Evolutionary conservation across 305 asterid genomes (phyloP).

Genomic region (Fraxinus latifolia): DNA sequence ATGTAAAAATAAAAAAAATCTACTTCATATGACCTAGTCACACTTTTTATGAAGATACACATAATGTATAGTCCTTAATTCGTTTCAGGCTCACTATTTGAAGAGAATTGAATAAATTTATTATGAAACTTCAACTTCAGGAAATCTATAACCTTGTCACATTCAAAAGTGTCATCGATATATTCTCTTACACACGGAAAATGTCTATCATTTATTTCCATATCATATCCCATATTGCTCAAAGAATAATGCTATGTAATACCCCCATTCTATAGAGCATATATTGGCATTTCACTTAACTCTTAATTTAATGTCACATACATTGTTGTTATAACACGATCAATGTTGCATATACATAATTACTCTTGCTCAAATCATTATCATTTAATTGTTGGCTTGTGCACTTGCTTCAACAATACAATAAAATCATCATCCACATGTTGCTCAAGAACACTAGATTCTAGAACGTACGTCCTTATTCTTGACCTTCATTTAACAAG

Average conservation of each 20-base stretch:
- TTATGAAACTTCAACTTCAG: not conserved
- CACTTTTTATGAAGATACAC: not conserved
- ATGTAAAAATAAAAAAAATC: too few relatives aligned
- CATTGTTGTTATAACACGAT: not conserved
- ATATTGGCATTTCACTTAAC: not conserved
- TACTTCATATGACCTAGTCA: not conserved
- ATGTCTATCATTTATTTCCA: not conserved
- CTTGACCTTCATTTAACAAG: not conserved
- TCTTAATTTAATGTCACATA: not conserved
- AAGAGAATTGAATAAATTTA: not conserved
- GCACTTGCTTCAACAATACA: not conserved
- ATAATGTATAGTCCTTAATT: too few relatives aligned
- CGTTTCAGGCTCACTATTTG: not conserved
- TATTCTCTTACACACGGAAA: not conserved
- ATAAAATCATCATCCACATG: not conserved
- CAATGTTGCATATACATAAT: not conserved
- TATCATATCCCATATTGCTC: not conserved
- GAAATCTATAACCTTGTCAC: not conserved
- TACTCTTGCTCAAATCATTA: not conserved
- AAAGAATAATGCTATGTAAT: not conserved
- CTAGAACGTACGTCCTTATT: not conserved
- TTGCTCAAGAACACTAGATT: not conserved
- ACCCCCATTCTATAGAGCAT: not conserved
- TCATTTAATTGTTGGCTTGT: not conserved
- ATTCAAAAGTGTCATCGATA: not conserved